These are phyloP conservation scores for Selaginella moellendorffii DNA, from an alignment of 75 land plant species.

Conservation along the genomic window DNA sequence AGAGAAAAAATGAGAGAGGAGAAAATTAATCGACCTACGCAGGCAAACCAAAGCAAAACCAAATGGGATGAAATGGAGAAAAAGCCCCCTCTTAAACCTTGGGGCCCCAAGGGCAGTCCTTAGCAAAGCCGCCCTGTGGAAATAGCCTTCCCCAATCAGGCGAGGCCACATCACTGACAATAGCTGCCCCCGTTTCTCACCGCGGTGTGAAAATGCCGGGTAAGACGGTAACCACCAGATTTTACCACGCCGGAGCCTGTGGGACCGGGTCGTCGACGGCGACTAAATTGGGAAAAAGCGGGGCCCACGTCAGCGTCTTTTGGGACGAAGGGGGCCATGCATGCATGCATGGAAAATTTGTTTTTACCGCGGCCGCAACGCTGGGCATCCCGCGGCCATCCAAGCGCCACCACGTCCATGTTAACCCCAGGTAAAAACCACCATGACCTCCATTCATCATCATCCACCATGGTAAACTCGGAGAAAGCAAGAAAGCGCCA, in stretches of 20 bases:
- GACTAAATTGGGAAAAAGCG: background rate
- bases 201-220: background rate
- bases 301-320: background rate
- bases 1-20: background rate
- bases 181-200: background rate
- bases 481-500: background rate
- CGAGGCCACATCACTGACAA: background rate
- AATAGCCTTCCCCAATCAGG: background rate
- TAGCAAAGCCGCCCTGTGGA: background rate
- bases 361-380: too few species aligned
- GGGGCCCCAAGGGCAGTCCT: background rate
- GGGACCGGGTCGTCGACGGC: slow-evolving; percentile 2
- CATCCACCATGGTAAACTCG: too few species aligned
- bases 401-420: background rate
- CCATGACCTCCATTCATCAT: background rate
- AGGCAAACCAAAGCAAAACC: background rate
- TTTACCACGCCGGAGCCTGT: background rate
- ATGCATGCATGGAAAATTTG: background rate
- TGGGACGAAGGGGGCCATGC: background rate
- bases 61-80: background rate
- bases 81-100: background rate
- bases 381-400: too few species aligned
- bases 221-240: too few species aligned
- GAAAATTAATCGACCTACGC: background rate
- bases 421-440: background rate